Base-by-base conservation (phyloP, 2,329 filamentous ascomycete genomes). In the Colletotrichum musicola region DNA sequence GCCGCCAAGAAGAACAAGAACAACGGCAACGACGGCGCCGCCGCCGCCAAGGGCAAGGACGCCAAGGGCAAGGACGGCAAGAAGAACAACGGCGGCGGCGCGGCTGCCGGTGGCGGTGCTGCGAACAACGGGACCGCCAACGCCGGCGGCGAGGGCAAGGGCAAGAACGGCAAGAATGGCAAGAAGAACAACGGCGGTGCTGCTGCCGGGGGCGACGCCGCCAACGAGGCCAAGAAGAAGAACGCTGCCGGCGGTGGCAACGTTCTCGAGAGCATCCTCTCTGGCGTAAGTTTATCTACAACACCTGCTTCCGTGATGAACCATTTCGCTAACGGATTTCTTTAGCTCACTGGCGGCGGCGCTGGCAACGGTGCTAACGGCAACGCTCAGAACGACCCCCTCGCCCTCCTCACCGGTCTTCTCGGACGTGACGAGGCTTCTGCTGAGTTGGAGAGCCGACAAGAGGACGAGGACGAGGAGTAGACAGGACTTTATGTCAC, bases 81-180 rank as follows among this genome's bases (percentile, higher is more conserved):
- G 53, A 62, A 62, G 38, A 55, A 53, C 6, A 16, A 16, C 25
- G n/a, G 58, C 20, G 61, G 18, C 14, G 60, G n/a, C n/a, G 47
- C 18, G 18, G 47, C 47, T 3, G 20, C 47, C 47, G 47, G 20
- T 7, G 60, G 51, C 10, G 60, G 49, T 10, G 59, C 53, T 10
- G 64, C 64, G 14, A 65, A 65, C 16, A 71, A 70, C 51, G 67
- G 62, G 27, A 69, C 67, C 5, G 63, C 67, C 25, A 47, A 56
- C 10, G 67, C 66, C 13, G 35, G 4, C 22, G 62, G 50, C 4
- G 64, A 60, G 38, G 14, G 16, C n/a, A 22, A 13, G 6, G 47
- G 38, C 58, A 53, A 60, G 22, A 18, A 27, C 20, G 22, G 22
- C 38, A 47, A 60, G 25, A 25, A 35, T 16, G 35, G 35, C 27